Base-by-base conservation (phyloP, 495 filamentous ascomycete genomes). In the Geoglossum glabrum region DNA sequence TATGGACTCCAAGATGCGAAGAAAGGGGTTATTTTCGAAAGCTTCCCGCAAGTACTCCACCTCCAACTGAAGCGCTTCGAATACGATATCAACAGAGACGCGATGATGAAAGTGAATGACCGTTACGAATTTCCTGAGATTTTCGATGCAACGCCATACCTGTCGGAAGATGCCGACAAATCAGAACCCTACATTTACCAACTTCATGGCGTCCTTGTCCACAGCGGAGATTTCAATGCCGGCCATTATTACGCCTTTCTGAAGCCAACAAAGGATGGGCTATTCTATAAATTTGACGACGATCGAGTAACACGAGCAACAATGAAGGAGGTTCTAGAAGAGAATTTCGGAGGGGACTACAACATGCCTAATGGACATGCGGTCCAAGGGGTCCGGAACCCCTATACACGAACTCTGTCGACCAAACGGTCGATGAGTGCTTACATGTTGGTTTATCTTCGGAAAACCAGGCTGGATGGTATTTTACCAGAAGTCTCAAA, bases 201-300 rank as follows among this genome's bases (percentile, higher is more conserved):
- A 65, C 72, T 99, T 19, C 92, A 97, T 66, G 90, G 92, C 60
- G 92, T 99, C 11, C 72, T 99, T 50, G 92, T 99, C 3, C 92
- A 99, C 65, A 95, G 87, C 61, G 92, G 92, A 52, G 92, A 96
- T 64, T 76, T 95, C 40, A 95, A 97, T 68, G 90, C 93, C 13
- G 92, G 92, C n/a, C 92, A 99, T 68, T 99, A 99, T 70, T 99
- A 97, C 67, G 92, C 92, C 0, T 99, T 95, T 69, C 67, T 99
- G 60, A 96, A 93, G 67, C 92, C 93, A 0, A 79, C 80, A 59
- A 90, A 92, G 66, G 86, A 93, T 59, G 89, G 90, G 26, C 78
- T 84, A 69, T 99, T 95, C 76, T 96, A 92, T 74, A 93, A 85
- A 62, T 99, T 95, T 61, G 92, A 99, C 63, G 92, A 99, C 61